These are phyloP conservation scores for Fusarium sp. DNA, from an alignment of 2,329 filamentous ascomycete genomes.

Conservation along the genomic window DNA sequence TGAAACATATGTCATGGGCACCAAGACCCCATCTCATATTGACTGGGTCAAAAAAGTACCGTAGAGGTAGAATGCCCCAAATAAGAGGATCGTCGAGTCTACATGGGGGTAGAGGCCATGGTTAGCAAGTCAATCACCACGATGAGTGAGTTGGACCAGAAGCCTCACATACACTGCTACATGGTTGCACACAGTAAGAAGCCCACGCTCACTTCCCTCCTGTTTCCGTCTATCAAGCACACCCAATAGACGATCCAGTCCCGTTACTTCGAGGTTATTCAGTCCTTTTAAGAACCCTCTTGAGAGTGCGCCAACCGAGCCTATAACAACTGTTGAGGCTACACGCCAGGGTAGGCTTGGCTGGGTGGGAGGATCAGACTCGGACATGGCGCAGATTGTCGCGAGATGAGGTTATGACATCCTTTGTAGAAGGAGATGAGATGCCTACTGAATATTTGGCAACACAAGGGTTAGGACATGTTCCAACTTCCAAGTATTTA, in stretches of 20 bases:
- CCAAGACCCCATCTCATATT: conserved; percentile 90
- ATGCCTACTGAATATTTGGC: background rate
- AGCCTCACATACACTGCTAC: conserved; percentile 50
- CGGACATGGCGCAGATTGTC: conserved; percentile 27
- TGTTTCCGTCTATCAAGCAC: conserved; percentile 77
- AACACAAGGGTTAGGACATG: background rate
- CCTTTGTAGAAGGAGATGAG: background rate
- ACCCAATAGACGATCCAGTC: conserved; percentile 77
- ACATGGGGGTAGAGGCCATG: conserved; percentile 15
- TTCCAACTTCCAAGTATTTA: conserved; percentile 21
- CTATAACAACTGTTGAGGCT: conserved; percentile 78
- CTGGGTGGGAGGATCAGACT: conserved; percentile 47
- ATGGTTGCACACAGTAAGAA: conserved; percentile 74
- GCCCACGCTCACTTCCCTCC: conserved; percentile 73
- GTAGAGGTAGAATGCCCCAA: conserved; percentile 86
- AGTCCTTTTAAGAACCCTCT: conserved; percentile 78
- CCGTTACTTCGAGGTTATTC: conserved; percentile 78
- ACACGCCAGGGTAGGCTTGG: conserved; percentile 75
- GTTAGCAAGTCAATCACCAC: conserved; percentile 6
- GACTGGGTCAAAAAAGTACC: conserved; percentile 73
- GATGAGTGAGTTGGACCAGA: background rate
- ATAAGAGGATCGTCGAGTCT: conserved; percentile 94
- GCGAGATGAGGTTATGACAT: background rate
- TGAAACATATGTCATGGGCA: conserved; percentile 95
- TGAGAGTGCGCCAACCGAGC: conserved; percentile 73